Evolutionary conservation across 345 rosid genomes (phyloP).

Genomic region (Nasturtium officinale): DNA sequence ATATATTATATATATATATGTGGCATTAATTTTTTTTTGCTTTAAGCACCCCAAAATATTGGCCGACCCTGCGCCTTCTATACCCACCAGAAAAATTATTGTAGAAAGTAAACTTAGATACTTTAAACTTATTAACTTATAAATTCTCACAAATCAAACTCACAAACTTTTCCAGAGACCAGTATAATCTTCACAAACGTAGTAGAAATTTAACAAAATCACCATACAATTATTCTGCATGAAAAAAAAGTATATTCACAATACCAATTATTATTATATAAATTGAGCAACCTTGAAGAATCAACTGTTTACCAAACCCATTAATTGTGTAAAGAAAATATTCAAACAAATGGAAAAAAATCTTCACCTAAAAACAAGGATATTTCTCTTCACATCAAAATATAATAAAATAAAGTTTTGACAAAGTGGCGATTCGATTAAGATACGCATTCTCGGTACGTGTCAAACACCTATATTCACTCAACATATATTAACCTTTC

Average conservation of each 20-base stretch:
- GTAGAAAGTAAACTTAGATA: constrained; percentile 11
- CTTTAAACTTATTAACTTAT: too few species aligned
- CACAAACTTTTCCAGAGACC: not conserved
- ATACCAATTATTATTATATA: not conserved
- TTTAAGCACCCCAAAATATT: too few species aligned
- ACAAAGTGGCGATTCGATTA: constrained; percentile 8
- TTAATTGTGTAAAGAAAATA: not conserved
- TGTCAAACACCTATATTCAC: constrained; percentile 28
- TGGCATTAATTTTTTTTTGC: too few species aligned
- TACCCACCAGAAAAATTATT: constrained; percentile 6
- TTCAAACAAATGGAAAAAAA: constrained; percentile 1
- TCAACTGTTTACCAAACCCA: constrained; percentile 35
- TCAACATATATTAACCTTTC: not conserved
- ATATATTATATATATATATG: too few species aligned
- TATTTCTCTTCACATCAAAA: not conserved
- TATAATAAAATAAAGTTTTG: constrained; percentile 13
- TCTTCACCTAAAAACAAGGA: constrained; percentile 31
- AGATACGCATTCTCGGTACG: constrained; percentile 9
- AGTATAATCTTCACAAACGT: constrained; percentile 1
- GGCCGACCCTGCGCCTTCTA: too few species aligned
- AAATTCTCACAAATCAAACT: not conserved
- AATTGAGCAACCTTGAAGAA: not conserved
- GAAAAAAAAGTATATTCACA: not conserved
- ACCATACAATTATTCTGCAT: not conserved
- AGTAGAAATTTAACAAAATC: constrained; percentile 5